Evolutionary conservation across 2,329 filamentous ascomycete species (phyloP), one percentile per base, ranked within the genome.

Genomic region (Monilinia polystroma): DNA sequence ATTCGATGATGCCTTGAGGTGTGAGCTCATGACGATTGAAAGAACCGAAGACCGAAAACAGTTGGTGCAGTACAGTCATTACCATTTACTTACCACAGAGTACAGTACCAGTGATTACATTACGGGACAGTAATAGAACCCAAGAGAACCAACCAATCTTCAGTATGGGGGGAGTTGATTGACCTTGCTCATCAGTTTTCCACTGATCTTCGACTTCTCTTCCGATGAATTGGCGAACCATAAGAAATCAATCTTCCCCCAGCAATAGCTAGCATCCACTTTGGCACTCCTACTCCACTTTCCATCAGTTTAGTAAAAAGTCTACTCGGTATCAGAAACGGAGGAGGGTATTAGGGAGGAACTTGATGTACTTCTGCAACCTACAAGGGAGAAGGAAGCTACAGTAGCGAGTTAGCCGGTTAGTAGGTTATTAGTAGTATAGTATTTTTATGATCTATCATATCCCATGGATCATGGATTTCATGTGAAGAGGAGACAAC

Each of bases 401-500:
- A 51, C 14, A 49, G 57, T 38, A 26, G 29, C 11, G 6, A 35
- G 32, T 35, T 35, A 35, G 32, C 32, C 32, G 5, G 32, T 35
- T 35, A 35, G 32, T 35, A 16, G 23, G 35, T 14, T 12, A 4
- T 23, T 12, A 20, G 4, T 26, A 52, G 23, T 38, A 12, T 12
- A 51, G 58, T 51, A 23, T 38, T 49, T 62, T 62, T 62, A 38
- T 62, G 58, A 62, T 52, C 45, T 62, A 52, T 62, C 58, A 52
- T 62, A 51, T 35, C 32, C 32, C 5, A 35, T 38, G 43, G 12
- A 47, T 47, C 10, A 47, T 20, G 45, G 6, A 29, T 51, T 20
- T 55, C 45, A 51, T 51, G 20, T 60, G 20, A 38, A 51, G 20
- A 51, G 45, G 32, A 49, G 20, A 26, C n/a, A 26, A 20, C 10